Conservation (phyloP, 371 early-diverging fungal species). For the Haplosporangium sp. region DNA sequence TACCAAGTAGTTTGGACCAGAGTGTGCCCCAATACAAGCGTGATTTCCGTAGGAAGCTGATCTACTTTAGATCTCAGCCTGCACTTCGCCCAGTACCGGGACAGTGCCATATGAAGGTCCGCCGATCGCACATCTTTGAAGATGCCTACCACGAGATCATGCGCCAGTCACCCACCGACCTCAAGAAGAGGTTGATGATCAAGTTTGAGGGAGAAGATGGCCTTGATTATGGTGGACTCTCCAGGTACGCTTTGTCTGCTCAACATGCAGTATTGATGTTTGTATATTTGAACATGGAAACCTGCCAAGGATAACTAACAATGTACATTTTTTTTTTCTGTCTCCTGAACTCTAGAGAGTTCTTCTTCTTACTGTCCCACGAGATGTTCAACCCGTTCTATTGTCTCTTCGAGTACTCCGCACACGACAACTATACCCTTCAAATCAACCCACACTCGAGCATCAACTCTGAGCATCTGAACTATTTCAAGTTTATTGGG, state of each 20-base stretch:
- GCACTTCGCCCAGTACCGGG: conserved; percentile 91
- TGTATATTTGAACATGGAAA: not conserved
- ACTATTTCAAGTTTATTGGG: conserved; percentile 98
- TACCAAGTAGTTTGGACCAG: conserved; percentile 93
- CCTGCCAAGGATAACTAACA: not conserved
- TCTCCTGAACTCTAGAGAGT: conserved; percentile 67
- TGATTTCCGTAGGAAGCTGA: conserved; percentile 95
- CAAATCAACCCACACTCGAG: conserved; percentile 97
- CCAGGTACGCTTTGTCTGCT: conserved; percentile 59
- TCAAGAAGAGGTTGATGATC: conserved; percentile 96
- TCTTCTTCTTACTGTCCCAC: conserved; percentile 95
- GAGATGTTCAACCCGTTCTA: conserved; percentile 99
- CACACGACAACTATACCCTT: conserved; percentile 96
- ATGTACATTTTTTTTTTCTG: not conserved
- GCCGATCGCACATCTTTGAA: conserved; percentile 90
- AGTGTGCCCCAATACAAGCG: conserved; percentile 98
- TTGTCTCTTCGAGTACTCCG: conserved; percentile 97
- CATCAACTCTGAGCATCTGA: conserved; percentile 98
- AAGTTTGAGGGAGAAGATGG: conserved; percentile 99
- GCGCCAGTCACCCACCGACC: conserved; percentile 85
- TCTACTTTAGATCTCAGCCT: conserved; percentile 95
- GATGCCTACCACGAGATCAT: conserved; percentile 94
- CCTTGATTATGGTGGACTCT: conserved; percentile 97
- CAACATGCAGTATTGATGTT: not conserved
- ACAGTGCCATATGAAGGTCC: conserved; percentile 92